These are phyloP conservation scores for Fusarium dimerum DNA, from an alignment of 2,329 filamentous ascomycete genomes.

Conservation along the genomic window DNA sequence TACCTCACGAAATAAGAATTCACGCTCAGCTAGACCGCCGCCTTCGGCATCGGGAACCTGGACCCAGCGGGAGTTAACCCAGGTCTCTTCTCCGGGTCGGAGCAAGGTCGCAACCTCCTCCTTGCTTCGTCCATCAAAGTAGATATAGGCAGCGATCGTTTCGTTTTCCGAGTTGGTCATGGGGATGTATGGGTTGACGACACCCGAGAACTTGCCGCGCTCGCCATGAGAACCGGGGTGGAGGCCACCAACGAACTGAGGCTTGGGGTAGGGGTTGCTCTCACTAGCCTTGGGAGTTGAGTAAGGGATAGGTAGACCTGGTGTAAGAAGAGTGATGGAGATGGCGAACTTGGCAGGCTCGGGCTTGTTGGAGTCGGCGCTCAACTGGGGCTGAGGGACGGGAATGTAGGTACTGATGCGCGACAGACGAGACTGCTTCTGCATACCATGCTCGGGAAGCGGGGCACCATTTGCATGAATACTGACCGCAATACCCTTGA, in stretches of 20 bases:
- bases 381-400: conserved; percentile 81
- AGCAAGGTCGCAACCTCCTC: conserved; percentile 96
- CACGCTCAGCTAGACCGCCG: conserved; percentile 90
- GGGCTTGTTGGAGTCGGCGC: conserved; percentile 65
- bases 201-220: conserved; percentile 48
- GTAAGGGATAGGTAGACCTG: conserved; percentile 86
- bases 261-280: conserved; percentile 76
- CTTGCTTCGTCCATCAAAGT: conserved; percentile 93
- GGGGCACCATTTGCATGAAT: conserved; percentile 83
- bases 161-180: conserved; percentile 93
- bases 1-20: conserved; percentile 96
- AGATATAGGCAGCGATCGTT: conserved; percentile 97
- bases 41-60: conserved; percentile 89
- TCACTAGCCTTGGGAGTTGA: conserved; percentile 80
- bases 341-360: conserved; percentile 97
- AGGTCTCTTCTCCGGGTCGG: conserved; percentile 92
- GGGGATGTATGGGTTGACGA: conserved; percentile 84
- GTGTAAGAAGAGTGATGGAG: conserved; percentile 92
- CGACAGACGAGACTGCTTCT: conserved; percentile 87
- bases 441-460: conserved; percentile 89
- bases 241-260: conserved; percentile 76
- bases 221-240: conserved; percentile 52
- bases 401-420: conserved; percentile 98
- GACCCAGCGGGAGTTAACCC: conserved; percentile 98
- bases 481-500: conserved; percentile 98